These are phyloP conservation scores for Bocquillonia castaneifolia DNA, from an alignment of 441 rosid genomes.

Conservation along the genomic window DNA sequence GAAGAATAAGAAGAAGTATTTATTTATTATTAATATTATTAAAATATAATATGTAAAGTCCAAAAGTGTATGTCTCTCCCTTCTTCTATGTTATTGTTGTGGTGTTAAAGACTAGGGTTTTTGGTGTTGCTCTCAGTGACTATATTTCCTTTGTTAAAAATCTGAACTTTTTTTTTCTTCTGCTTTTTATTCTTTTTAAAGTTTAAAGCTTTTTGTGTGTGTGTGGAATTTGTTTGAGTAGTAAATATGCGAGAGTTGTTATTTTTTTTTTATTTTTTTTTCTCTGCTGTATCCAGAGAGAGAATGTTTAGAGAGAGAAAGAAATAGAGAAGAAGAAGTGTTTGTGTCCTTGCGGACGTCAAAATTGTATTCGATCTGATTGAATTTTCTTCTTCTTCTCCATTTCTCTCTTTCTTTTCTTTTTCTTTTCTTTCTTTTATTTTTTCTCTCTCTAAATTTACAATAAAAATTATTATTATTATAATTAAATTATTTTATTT, in stretches of 20 bases:
- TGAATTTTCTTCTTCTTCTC: conserved; percentile 42
- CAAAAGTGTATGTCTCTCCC: not conserved
- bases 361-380: conserved; percentile 70
- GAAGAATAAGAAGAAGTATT: not conserved
- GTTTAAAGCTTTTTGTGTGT: conserved; percentile 6
- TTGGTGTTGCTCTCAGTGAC: conserved; percentile 16
- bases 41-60: too few species aligned
- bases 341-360: conserved; percentile 92
- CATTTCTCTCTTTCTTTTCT: conserved; percentile 26
- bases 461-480: too few species aligned
- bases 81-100: too few species aligned
- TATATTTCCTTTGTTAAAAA: conserved; percentile 12
- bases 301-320: conserved; percentile 38
- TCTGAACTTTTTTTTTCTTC: conserved; percentile 3
- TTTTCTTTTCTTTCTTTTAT: conserved; percentile 29
- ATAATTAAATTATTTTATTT: too few species aligned
- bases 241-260: not conserved
- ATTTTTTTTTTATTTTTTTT: conserved; percentile 38
- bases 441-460: conserved; percentile 23
- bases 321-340: conserved; percentile 33
- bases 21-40: too few species aligned
- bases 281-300: conserved; percentile 61
- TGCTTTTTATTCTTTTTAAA: not conserved
- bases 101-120: conserved; percentile 26
- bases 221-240: conserved; percentile 4